Evolutionary conservation across 75 land plant species (phyloP).

Genomic region (Pinus tabuliformis): DNA sequence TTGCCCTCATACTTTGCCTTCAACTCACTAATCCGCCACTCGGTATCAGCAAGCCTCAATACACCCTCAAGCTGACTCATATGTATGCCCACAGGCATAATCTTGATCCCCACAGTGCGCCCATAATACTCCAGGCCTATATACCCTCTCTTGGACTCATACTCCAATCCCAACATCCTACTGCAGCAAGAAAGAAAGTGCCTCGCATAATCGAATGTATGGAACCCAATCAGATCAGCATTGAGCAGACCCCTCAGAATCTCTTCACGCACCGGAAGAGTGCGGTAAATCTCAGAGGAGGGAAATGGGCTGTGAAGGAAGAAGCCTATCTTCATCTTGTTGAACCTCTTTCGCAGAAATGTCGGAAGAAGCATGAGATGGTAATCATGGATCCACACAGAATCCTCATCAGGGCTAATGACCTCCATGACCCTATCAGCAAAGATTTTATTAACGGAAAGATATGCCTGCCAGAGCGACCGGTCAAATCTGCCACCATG

Average conservation of each 20-base stretch:
- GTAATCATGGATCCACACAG: conserved; percentile 82
- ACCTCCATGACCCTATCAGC: conserved; percentile 69
- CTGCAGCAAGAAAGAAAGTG: conserved; percentile 79
- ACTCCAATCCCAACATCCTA: conserved; percentile 68
- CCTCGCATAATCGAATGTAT: conserved; percentile 88
- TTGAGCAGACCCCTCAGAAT: conserved; percentile 66
- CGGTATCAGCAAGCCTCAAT: conserved; percentile 36
- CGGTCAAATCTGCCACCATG: conserved; percentile 45
- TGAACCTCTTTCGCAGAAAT: conserved; percentile 45
- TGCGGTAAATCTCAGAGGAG: conserved; percentile 85
- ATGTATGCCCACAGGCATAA: conserved; percentile 79
- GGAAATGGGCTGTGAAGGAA: conserved; percentile 94
- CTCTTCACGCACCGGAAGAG: conserved; percentile 76
- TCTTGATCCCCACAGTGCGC: conserved; percentile 72
- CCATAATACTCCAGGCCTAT: conserved; percentile 52
- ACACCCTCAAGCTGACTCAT: conserved; percentile 57
- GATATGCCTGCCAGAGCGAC: conserved; percentile 38
- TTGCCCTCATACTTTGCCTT: conserved; percentile 37
- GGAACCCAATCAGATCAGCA: conserved; percentile 82
- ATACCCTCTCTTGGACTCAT: conserved; percentile 67
- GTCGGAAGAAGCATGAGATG: conserved; percentile 76
- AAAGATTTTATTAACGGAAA: conserved; percentile 64
- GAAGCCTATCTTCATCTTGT: conserved; percentile 59
- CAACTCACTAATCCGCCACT: conserved; percentile 45
- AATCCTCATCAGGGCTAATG: conserved; percentile 67